These are phyloP conservation scores for Cyclotella sp. DNA, from an alignment of 108 stramenopile genomes.

Conservation along the genomic window DNA sequence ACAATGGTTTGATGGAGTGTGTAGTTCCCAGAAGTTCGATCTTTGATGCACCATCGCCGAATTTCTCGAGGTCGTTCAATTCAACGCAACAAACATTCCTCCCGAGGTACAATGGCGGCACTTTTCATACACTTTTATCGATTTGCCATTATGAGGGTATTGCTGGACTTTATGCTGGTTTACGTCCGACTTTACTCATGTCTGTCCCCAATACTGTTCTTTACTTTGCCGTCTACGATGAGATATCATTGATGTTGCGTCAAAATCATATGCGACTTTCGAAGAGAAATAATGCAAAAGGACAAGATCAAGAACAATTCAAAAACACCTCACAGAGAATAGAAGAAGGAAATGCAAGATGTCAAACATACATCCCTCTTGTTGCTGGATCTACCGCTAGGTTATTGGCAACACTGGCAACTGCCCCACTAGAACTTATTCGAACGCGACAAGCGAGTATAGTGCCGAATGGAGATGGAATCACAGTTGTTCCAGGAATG, in stretches of 20 bases:
- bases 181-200: constrained; percentile 75
- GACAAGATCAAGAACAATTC: no score
- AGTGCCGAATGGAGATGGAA: background rate
- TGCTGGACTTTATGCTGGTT: constrained; percentile 81
- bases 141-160: constrained; percentile 75
- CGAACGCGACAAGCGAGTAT: constrained; percentile 68
- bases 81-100: constrained; percentile 2
- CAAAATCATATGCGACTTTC: background rate
- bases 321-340: background rate
- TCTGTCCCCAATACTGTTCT: constrained; percentile 88
- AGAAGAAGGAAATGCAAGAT: constrained; percentile 1
- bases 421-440: constrained; percentile 90
- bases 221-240: constrained; percentile 93
- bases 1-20: constrained; percentile 69
- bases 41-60: constrained; percentile 30
- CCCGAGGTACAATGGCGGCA: constrained; percentile 28
- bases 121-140: constrained; percentile 47
- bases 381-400: constrained; percentile 82
- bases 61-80: constrained; percentile 15
- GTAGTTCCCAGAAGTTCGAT: constrained; percentile 57
- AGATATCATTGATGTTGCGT: constrained; percentile 44
- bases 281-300: no score
- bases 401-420: constrained; percentile 71
- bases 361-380: constrained; percentile 54
- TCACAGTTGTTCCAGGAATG: constrained; percentile 38